Conservation (phyloP, 83 land plant genomes). For the Thuja plicata region DNA sequence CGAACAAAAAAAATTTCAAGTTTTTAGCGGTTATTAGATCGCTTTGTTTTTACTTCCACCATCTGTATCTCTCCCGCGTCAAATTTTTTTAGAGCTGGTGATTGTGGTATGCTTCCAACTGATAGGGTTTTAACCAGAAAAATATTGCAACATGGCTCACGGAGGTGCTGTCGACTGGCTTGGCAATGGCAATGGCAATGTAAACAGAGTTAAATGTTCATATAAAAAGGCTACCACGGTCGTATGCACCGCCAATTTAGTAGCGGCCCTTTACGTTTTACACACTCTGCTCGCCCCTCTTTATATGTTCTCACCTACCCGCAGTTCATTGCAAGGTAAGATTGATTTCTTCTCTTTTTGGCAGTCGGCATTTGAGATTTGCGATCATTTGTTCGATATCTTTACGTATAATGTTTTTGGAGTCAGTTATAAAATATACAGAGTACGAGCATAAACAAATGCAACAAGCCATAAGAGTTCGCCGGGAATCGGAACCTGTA, state of each 20-base stretch:
- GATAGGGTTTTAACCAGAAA: not conserved
- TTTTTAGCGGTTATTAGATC: not conserved
- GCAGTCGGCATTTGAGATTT: not conserved
- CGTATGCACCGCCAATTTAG: constrained; percentile 32
- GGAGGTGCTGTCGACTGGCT: constrained; percentile 32
- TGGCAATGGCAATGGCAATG: constrained; percentile 21
- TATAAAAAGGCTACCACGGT: constrained; percentile 33
- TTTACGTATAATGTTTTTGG: not conserved
- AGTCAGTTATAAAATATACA: constrained; percentile 38
- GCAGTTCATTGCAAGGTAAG: not conserved
- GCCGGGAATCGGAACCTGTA: constrained; percentile 44
- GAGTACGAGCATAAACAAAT: constrained; percentile 53
- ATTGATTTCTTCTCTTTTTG: not conserved
- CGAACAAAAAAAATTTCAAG: not conserved
- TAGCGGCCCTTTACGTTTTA: constrained; percentile 40
- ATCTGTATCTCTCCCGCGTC: not conserved
- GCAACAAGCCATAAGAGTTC: constrained; percentile 47
- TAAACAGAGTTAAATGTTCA: constrained; percentile 24
- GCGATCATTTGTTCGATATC: not conserved
- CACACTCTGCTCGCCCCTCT: constrained; percentile 29
- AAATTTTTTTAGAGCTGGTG: not conserved
- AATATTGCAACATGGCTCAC: constrained; percentile 9
- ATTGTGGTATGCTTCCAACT: not conserved
- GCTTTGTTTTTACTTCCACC: not conserved
- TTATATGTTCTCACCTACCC: constrained; percentile 1